These are phyloP conservation scores for Meyerozyma smithsonii DNA, from an alignment of 1,139 yeast species.

Conservation along the genomic window DNA sequence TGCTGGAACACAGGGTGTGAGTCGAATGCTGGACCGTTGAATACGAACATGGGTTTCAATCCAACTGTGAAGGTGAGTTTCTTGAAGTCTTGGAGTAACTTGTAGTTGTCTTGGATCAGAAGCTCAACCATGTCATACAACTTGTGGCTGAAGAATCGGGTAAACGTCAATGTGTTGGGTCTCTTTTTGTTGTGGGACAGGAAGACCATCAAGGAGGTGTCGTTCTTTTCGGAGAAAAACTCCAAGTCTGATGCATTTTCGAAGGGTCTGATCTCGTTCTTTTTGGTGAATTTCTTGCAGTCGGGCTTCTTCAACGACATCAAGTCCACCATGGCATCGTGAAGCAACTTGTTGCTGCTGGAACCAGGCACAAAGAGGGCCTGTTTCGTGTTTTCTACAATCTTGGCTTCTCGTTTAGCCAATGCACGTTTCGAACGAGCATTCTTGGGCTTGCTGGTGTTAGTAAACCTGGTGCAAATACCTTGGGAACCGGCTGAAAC, in stretches of 20 bases:
- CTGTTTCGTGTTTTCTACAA: conserved; percentile 83
- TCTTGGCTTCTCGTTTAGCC: conserved; percentile 82
- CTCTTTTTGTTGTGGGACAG: conserved; percentile 85
- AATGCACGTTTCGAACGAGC: conserved; percentile 95
- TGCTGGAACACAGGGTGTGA: conserved; percentile 83
- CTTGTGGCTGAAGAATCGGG: conserved; percentile 85
- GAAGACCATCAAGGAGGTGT: conserved; percentile 79
- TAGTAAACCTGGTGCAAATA: conserved; percentile 6
- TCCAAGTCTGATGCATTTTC: conserved; percentile 87
- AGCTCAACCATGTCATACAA: conserved; percentile 93
- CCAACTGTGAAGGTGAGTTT: conserved; percentile 82
- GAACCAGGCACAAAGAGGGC: conserved; percentile 92
- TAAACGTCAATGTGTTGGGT: conserved; percentile 84
- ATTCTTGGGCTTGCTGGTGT: conserved; percentile 63
- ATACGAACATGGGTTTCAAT: conserved; percentile 88
- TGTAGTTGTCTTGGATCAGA: conserved; percentile 62
- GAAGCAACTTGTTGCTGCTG: conserved; percentile 71
- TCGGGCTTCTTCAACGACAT: conserved; percentile 91
- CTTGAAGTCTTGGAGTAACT: conserved; percentile 75
- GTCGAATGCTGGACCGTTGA: conserved; percentile 91
- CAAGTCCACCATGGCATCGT: conserved; percentile 86
- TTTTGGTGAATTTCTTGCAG: conserved; percentile 79
- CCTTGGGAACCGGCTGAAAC: neutral
- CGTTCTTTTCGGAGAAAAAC: conserved; percentile 93
- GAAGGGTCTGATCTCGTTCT: conserved; percentile 87